phyloP scores from a whole-genome alignment of 2,329 filamentous ascomycete genomes.

The Sclerotinia sclerotiorum region DNA sequence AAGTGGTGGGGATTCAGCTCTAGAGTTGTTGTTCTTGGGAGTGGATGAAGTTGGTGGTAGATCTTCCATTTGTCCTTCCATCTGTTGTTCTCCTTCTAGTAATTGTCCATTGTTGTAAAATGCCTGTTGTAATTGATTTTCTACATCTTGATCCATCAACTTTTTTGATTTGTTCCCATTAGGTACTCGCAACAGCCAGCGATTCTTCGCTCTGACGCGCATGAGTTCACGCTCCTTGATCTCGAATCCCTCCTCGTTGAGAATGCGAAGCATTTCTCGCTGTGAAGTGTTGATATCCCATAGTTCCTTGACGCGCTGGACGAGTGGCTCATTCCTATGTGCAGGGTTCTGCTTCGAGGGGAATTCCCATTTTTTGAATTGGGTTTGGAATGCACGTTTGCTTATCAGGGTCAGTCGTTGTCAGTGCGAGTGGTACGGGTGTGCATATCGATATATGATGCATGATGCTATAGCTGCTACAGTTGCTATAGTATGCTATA shows the following conservation, averaged over 20 bases:
- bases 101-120: constrained; percentile 39
- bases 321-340: constrained; percentile 66
- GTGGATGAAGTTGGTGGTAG: constrained; percentile 25
- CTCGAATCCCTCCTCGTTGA: constrained; percentile 71
- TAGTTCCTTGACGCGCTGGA: constrained; percentile 69
- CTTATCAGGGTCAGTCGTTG: constrained; percentile 43
- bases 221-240: constrained; percentile 71
- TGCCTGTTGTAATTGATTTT: constrained; percentile 40
- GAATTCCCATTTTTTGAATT: constrained; percentile 78
- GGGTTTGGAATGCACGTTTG: constrained; percentile 73
- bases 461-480: constrained; percentile 24
- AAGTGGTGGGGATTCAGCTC: constrained; percentile 41
- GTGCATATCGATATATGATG: constrained; percentile 21
- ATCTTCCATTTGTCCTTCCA: constrained; percentile 33
- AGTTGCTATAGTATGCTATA: constrained; percentile 32
- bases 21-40: constrained; percentile 12
- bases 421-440: constrained; percentile 33
- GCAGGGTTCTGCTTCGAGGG: constrained; percentile 71
- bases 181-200: constrained; percentile 63
- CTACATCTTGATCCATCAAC: constrained; percentile 39
- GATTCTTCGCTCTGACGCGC: constrained; percentile 66
- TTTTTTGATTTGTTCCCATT: constrained; percentile 55
- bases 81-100: constrained; percentile 36
- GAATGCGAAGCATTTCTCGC: constrained; percentile 68
- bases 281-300: constrained; percentile 75